phyloP scores from a whole-genome alignment of 1,284 basidiomycete genomes.

The Heterobasidion irregulare region DNA sequence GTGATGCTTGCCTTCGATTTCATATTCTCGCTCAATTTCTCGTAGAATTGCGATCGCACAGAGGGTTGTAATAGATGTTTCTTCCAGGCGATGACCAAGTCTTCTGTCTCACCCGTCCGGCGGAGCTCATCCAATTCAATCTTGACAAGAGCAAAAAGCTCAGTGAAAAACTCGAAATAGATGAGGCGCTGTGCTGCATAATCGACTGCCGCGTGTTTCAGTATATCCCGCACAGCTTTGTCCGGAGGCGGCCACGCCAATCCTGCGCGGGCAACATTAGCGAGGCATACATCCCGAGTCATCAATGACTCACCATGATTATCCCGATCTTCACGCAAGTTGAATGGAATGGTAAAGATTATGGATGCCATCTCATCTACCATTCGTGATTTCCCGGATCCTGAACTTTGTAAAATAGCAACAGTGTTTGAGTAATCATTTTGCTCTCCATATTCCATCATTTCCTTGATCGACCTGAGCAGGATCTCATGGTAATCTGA shows the following conservation, averaged over 20 bases:
- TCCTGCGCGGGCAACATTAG: background rate
- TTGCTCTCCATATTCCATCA: background rate
- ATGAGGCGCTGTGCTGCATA: too few species aligned
- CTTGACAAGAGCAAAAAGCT: too few species aligned
- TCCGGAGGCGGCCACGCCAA: background rate
- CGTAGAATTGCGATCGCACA: too few species aligned
- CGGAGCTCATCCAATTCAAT: too few species aligned
- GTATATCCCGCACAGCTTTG: background rate
- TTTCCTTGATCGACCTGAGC: background rate
- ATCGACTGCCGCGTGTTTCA: background rate
- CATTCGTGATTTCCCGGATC: background rate
- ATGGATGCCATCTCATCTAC: background rate
- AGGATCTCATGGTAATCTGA: background rate
- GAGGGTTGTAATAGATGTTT: too few species aligned
- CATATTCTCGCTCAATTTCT: too few species aligned
- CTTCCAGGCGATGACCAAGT: too few species aligned
- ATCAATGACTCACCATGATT: too few species aligned
- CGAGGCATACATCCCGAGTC: too few species aligned
- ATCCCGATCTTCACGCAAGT: background rate
- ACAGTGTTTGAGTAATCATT: background rate
- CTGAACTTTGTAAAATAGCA: background rate
- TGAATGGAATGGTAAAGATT: background rate
- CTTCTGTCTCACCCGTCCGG: too few species aligned
- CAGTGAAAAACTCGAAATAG: too few species aligned
- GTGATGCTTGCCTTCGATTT: too few species aligned